These are phyloP conservation scores for Xerocomellus intermedius DNA, from an alignment of 768 basidiomycete genomes.

Conservation along the genomic window DNA sequence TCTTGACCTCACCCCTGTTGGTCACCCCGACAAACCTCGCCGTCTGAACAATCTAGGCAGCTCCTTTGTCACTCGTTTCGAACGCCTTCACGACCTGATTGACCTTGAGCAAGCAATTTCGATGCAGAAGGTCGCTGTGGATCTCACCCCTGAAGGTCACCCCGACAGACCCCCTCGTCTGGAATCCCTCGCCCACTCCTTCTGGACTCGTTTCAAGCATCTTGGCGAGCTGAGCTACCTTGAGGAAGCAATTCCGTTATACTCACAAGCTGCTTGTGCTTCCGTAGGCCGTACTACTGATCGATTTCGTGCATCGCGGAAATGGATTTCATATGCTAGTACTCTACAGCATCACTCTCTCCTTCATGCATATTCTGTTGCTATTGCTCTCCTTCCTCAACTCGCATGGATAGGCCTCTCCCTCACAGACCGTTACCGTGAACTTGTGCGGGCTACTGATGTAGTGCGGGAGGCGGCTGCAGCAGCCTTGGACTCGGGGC, in stretches of 20 bases:
- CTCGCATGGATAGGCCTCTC: constrained; percentile 3
- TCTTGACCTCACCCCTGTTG: not conserved
- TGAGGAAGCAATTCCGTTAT: not conserved
- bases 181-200: not conserved
- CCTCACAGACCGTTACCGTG: not conserved
- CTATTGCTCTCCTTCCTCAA: constrained; percentile 24
- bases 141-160: not conserved
- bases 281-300: not conserved
- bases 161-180: not conserved
- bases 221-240: not conserved
- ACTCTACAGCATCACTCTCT: constrained; percentile 6
- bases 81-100: too few species aligned
- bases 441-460: not conserved
- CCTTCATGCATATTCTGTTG: constrained; percentile 19
- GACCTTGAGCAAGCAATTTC: too few species aligned
- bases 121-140: too few species aligned
- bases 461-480: constrained; percentile 9
- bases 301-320: constrained; percentile 7
- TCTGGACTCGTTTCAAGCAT: not conserved
- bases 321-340: constrained; percentile 4
- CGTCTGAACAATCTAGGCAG: not conserved
- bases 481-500: not conserved
- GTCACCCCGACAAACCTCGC: not conserved
- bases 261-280: constrained; percentile 2
- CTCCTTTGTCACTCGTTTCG: too few species aligned